Percentiles rank a stretch among this genome's conserved stretches.
These are phyloP conservation scores for Choiromyces venosus DNA, from an alignment of 495 filamentous ascomycete genomes.

Conservation along the genomic window DNA sequence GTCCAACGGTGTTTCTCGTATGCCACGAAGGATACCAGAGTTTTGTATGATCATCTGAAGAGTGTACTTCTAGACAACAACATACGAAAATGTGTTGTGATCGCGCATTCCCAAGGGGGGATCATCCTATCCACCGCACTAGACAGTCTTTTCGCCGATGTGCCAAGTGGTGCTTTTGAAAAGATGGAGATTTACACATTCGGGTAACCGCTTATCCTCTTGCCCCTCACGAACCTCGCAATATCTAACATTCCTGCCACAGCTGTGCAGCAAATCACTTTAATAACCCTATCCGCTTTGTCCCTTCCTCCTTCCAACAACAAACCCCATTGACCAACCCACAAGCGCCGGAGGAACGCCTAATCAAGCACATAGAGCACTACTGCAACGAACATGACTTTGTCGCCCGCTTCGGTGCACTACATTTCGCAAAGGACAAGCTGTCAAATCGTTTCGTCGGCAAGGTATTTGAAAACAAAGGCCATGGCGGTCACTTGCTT, in stretches of 20 bases:
- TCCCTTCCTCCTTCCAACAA: slow-evolving; percentile 24
- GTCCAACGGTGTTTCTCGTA: slow-evolving; percentile 72
- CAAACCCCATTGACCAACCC: slow-evolving; percentile 16
- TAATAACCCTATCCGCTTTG: slow-evolving; percentile 63
- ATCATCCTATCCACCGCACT: slow-evolving; percentile 69
- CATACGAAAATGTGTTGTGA: slow-evolving; percentile 66
- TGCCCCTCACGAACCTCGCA: not conserved
- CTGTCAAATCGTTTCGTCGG: slow-evolving; percentile 63
- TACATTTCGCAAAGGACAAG: slow-evolving; percentile 56
- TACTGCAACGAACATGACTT: slow-evolving; percentile 74
- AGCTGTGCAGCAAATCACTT: slow-evolving; percentile 76
- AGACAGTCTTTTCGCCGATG: slow-evolving; percentile 73
- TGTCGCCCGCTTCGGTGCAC: slow-evolving; percentile 68
- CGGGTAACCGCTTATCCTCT: slow-evolving; percentile 44
- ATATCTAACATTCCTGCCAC: slow-evolving; percentile 5
- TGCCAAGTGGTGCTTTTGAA: slow-evolving; percentile 59
- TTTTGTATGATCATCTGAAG: slow-evolving; percentile 53
- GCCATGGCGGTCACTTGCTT: slow-evolving; percentile 63
- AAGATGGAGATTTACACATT: slow-evolving; percentile 84
- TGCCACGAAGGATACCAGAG: slow-evolving; percentile 62
- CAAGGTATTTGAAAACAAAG: slow-evolving; percentile 62
- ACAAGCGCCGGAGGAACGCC: slow-evolving; percentile 42
- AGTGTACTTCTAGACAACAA: slow-evolving; percentile 52
- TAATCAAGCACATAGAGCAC: slow-evolving; percentile 73
- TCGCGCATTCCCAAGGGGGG: slow-evolving; percentile 77